phyloP scores from a whole-genome alignment of 2,329 filamentous ascomycete genomes.

The Metarhizium rileyi region DNA sequence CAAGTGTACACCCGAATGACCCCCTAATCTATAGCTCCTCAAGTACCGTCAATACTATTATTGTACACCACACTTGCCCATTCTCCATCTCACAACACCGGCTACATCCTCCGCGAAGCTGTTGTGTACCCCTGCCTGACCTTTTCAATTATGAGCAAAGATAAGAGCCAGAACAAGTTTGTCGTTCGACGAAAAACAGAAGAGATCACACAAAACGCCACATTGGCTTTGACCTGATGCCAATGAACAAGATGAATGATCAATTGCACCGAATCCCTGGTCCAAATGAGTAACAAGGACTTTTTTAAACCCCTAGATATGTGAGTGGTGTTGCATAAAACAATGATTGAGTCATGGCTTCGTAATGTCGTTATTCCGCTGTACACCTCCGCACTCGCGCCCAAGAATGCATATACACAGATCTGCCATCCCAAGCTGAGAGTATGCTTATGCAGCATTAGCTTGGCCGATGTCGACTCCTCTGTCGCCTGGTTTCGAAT shows the following conservation, averaged over 20 bases:
- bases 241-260: neutral
- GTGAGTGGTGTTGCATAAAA: neutral
- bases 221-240: neutral
- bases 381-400: neutral
- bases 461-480: constrained; percentile 11
- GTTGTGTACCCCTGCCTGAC: neutral
- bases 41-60: neutral
- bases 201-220: neutral
- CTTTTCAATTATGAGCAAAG: neutral
- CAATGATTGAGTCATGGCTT: constrained; percentile 5
- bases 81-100: neutral
- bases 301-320: neutral
- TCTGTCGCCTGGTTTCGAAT: constrained; percentile 15
- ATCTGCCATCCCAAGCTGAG: neutral
- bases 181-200: neutral
- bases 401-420: neutral
- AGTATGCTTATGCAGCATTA: neutral
- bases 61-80: neutral
- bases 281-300: neutral
- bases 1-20: neutral
- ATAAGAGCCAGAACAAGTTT: neutral
- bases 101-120: neutral
- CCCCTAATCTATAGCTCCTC: too few species aligned
- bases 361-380: neutral
- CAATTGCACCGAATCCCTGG: neutral